phyloP scores from a whole-genome alignment of 495 filamentous ascomycete species.

The Cenococcum geophilum region DNA sequence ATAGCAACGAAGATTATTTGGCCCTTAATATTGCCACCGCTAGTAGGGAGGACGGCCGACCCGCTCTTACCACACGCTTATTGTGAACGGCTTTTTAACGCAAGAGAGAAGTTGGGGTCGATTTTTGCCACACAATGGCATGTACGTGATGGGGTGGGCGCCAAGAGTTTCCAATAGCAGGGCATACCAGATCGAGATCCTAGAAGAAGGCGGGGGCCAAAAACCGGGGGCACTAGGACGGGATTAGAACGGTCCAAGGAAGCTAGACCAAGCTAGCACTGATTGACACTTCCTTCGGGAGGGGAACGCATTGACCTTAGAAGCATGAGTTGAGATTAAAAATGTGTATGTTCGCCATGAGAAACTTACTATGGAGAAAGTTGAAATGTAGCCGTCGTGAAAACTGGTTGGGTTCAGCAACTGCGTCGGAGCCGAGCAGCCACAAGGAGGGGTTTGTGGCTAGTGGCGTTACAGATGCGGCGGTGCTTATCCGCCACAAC shows the following conservation, averaged over 20 bases:
- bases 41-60: no score
- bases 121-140: not conserved
- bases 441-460: no score
- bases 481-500: not conserved
- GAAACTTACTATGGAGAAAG: not conserved
- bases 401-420: not conserved
- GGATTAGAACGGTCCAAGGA: not conserved
- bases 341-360: not conserved
- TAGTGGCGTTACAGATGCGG: not conserved
- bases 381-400: not conserved
- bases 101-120: not conserved
- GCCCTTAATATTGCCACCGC: no score
- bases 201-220: not conserved
- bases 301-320: not conserved
- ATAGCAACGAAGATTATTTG: no score
- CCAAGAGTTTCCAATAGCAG: not conserved
- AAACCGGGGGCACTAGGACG: not conserved
- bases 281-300: not conserved
- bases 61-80: no score
- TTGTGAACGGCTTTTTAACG: not conserved
- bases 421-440: no score
- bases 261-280: not conserved
- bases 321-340: no score
- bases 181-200: not conserved
- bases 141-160: not conserved